These are phyloP conservation scores for Starmerella etchellsii DNA, from an alignment of 805 yeast species.

Conservation along the genomic window DNA sequence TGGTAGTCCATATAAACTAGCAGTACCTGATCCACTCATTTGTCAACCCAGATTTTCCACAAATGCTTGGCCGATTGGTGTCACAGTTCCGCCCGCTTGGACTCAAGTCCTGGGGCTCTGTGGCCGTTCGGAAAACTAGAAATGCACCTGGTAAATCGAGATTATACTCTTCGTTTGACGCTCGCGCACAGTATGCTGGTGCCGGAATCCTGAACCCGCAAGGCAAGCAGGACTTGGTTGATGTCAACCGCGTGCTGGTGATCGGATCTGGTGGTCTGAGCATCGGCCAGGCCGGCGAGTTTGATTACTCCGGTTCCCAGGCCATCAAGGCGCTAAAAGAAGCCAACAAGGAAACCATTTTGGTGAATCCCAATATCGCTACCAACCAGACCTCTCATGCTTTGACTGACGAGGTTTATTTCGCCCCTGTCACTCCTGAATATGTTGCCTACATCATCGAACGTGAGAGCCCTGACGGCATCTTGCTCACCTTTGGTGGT, in stretches of 20 bases:
- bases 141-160: constrained; percentile 17
- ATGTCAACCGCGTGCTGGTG: constrained; percentile 74
- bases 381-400: constrained; percentile 94
- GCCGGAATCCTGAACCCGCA: constrained; percentile 29
- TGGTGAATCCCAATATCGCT: constrained; percentile 92
- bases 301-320: constrained; percentile 90
- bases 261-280: constrained; percentile 96
- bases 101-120: constrained; percentile 12
- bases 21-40: no score
- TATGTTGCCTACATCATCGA: constrained; percentile 90
- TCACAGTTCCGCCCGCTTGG: constrained; percentile 11
- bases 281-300: constrained; percentile 98
- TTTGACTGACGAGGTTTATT: constrained; percentile 89
- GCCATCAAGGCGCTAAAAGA: constrained; percentile 92
- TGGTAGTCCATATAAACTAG: no score
- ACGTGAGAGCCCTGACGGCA: constrained; percentile 93
- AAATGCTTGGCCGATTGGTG: constrained; percentile 14
- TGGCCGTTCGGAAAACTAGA: constrained; percentile 15
- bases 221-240: constrained; percentile 40
- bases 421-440: constrained; percentile 92
- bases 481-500: constrained; percentile 92
- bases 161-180: constrained; percentile 8
- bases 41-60: no score
- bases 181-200: constrained; percentile 26
- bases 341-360: constrained; percentile 70